Base-by-base conservation (phyloP, 768 basidiomycete species). In the Suillus variegatus region DNA sequence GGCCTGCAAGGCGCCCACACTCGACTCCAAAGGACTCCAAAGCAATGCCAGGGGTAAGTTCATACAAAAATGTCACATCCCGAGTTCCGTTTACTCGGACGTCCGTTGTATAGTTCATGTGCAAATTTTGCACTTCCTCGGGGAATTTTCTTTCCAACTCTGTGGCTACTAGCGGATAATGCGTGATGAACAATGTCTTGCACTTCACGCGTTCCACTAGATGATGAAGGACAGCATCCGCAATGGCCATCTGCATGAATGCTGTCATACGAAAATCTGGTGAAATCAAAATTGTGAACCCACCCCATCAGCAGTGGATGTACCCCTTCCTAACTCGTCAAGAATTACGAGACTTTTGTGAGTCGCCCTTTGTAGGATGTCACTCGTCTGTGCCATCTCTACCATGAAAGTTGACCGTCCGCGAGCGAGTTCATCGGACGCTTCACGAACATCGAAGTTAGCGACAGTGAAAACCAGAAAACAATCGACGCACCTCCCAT, bases 321-420 rank as follows among this genome's bases (percentile, higher is more conserved):
- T 99, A 18, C 97, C 96, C 47, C 94, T 81, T 35, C 95, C 95
- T 12, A 97, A 83, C 72, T 93, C 91, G 71, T 99, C 97, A 4
- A 98, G 82, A 47, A 99, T 91, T 14, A 99, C 92, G 13, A 99
- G 82, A 60, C 92, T 94, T 38, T 83, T 84, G 4, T 82, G 75
- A 0, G 94, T 92, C 1, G 93, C 91, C 4, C 87, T 81, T 43
- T 88, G 84, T 16, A 99, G 77, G 64, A 98, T 95, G 71, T 97
- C 93, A 70, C 89, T 91, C 0, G 96, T 97, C 75, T 98, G 95
- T 6, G 91, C 84, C 83, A 99, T 90, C 77, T 99, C 97, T 4
- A 98, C 93, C 96, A 97, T 97, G 75, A 98, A 97, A 0, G 93
- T 99, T 0, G 95, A 97, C 9, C 93, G 87, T 0, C 95, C 95